Percentiles rank a stretch among this genome's conserved stretches.
Conservation (phyloP, 176 grass and related monocot species). For the Oryza glaberrima region DNA sequence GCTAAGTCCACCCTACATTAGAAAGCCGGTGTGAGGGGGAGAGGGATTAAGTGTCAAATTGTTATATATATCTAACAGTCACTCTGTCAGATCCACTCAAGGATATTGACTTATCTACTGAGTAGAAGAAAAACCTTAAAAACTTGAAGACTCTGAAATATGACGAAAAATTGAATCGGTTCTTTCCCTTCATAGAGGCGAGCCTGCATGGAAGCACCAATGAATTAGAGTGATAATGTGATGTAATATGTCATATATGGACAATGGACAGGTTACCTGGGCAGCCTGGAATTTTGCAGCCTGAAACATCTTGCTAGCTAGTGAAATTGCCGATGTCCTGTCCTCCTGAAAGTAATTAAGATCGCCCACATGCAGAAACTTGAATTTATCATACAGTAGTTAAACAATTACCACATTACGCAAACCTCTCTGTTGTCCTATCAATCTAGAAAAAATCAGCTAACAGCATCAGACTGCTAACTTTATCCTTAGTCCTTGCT, state of each 20-base stretch:
- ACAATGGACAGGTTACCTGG: constrained; percentile 56
- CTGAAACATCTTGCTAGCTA: constrained; percentile 87
- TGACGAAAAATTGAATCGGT: constrained; percentile 88
- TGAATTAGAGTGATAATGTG: constrained; percentile 41
- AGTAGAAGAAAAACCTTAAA: constrained; percentile 66
- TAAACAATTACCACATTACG: constrained; percentile 4
- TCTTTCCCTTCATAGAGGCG: constrained; percentile 93
- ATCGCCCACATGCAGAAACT: constrained; percentile 29
- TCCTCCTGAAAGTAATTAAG: constrained; percentile 72
- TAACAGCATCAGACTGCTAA: neutral
- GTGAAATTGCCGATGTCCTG: constrained; percentile 54
- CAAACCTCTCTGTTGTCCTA: neutral
- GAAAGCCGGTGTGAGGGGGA: constrained; percentile 29
- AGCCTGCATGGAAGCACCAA: constrained; percentile 49
- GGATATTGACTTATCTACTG: constrained; percentile 1
- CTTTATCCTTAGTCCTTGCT: constrained; percentile 6
- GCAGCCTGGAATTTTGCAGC: constrained; percentile 80
- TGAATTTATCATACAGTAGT: neutral
- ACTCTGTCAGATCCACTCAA: constrained; percentile 25
- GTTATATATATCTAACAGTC: constrained; percentile 12
- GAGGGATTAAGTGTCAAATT: neutral
- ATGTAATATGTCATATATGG: constrained; percentile 19
- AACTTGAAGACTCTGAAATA: constrained; percentile 90
- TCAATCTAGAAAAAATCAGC: neutral
- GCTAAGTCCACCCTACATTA: constrained; percentile 79